Base-by-base conservation (phyloP, 2,329 filamentous ascomycete species). In the Neofusicoccum sp. region DNA sequence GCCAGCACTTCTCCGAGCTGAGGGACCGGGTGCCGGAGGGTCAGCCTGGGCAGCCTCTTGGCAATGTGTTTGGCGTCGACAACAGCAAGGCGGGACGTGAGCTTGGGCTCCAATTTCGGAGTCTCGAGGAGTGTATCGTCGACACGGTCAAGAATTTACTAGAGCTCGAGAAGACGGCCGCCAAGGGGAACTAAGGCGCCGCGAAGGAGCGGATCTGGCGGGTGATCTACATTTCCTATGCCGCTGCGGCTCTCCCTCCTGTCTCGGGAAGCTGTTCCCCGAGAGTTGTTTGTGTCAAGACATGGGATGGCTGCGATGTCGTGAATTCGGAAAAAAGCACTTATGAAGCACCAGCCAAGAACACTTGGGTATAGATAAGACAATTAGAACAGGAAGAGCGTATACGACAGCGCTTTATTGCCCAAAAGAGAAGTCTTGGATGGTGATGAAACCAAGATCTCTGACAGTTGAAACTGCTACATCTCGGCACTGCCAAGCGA, bases 41-140 rank as follows among this genome's bases (percentile, higher is more conserved):
- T 77, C 6, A 39, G 22, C 43, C 49, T 12, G 61, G 43, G 9
- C 12, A 28, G 43, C 61, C 61, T 31, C 75, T 80, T 56, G 71
- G 5, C 74, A 31, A 77, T 73, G n/a, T 74, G 79, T 68, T 76
- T 74, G 8, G 31, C 3, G 63, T 82, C 16, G 81, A 83, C 67
- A 78, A 78, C 0, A 71, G 75, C 62, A 78, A 74, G 7, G 77
- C 76, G 7, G 72, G 73, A 1, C 71, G 68, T 12, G 79, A 81
- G 60, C 68, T 83, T 14, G 77, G 78, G 0, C 65, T 78, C n/a
- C 64, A 68, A 39, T 82, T 80, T 63, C 68, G 66, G 7, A 50
- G 68, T 0, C 78, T 80, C 63, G 67, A 67, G 59, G 66, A 77
- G 11, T 78, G 77, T 0, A 72, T 81, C 1, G 61, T 68, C 3